Conservation (phyloP, 371 early-diverging fungal species). For the Apophysomyces ossiformis region DNA sequence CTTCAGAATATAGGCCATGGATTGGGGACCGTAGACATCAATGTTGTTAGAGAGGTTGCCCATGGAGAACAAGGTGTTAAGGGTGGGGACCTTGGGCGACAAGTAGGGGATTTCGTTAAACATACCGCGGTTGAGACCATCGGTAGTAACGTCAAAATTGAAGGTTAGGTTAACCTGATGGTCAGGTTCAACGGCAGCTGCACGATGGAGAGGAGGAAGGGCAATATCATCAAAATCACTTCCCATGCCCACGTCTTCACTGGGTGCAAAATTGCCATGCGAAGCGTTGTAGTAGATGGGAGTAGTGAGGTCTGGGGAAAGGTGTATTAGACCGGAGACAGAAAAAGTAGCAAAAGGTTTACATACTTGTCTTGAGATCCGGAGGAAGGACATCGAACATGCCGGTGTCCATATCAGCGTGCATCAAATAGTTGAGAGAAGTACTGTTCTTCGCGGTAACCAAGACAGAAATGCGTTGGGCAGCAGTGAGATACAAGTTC, state of each 20-base stretch:
- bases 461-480: slow-evolving; percentile 71
- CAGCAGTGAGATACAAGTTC: slow-evolving; percentile 60
- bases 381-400: slow-evolving; percentile 73
- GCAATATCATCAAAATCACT: slow-evolving; percentile 52
- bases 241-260: slow-evolving; percentile 28
- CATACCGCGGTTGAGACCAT: slow-evolving; percentile 75
- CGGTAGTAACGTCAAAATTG: slow-evolving; percentile 62
- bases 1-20: slow-evolving; percentile 52
- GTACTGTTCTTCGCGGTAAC: slow-evolving; percentile 68
- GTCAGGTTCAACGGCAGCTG: slow-evolving; percentile 43
- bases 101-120: slow-evolving; percentile 76
- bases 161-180: slow-evolving; percentile 55
- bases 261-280: slow-evolving; percentile 36
- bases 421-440: slow-evolving; percentile 66
- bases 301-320: slow-evolving; percentile 44
- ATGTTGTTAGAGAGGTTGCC: slow-evolving; percentile 50
- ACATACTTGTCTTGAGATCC: slow-evolving; percentile 46
- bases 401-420: slow-evolving; percentile 71
- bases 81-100: slow-evolving; percentile 63
- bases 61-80: slow-evolving; percentile 65
- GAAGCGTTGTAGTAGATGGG: slow-evolving; percentile 53
- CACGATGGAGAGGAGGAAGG: slow-evolving; percentile 43
- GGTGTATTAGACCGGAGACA: background rate
- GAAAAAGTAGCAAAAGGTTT: background rate
- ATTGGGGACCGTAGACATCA: slow-evolving; percentile 65